A percentile compares a stretch with the other conserved stretches of the same genome.
Conservation (phyloP, 345 rosid species). For the Arabidopsis arenosa region DNA sequence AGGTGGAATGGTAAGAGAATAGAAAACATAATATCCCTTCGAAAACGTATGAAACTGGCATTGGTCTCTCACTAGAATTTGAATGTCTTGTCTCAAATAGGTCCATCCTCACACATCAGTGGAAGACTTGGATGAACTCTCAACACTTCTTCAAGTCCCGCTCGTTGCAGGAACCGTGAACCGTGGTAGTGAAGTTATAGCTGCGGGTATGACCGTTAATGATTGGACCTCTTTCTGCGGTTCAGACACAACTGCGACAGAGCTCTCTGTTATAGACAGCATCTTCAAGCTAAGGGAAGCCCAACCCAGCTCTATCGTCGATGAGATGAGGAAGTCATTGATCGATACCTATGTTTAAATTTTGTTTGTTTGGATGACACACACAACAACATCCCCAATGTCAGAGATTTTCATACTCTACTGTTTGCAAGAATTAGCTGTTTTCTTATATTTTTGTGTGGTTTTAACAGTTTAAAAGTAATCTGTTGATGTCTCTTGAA, state of each 20-base stretch:
- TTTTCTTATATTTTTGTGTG: not conserved
- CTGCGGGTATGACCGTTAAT: conserved; percentile 82
- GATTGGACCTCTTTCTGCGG: conserved; percentile 95
- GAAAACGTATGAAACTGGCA: not conserved
- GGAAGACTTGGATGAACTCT: conserved; percentile 93
- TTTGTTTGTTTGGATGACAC: conserved; percentile 32
- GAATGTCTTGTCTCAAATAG: conserved; percentile 44
- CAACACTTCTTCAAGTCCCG: conserved; percentile 85
- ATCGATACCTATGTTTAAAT: conserved; percentile 77
- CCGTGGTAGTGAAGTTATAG: conserved; percentile 88
- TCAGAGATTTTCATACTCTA: not conserved
- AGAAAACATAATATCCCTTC: not conserved
- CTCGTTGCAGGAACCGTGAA: conserved; percentile 83
- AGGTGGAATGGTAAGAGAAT: conserved; percentile 87
- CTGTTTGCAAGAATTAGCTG: conserved; percentile 34
- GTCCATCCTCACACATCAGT: conserved; percentile 94
- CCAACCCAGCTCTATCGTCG: conserved; percentile 77
- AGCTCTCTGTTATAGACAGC: conserved; percentile 84
- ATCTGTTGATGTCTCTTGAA: conserved; percentile 1
- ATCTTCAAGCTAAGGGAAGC: conserved; percentile 95
- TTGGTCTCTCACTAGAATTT: not conserved
- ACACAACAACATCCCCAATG: conserved; percentile 18
- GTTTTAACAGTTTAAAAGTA: not conserved
- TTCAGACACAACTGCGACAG: conserved; percentile 92
- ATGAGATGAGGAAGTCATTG: conserved; percentile 91